phyloP scores from a whole-genome alignment of 169 alveolate species.

The Pseudocohnilembus persalinus region DNA sequence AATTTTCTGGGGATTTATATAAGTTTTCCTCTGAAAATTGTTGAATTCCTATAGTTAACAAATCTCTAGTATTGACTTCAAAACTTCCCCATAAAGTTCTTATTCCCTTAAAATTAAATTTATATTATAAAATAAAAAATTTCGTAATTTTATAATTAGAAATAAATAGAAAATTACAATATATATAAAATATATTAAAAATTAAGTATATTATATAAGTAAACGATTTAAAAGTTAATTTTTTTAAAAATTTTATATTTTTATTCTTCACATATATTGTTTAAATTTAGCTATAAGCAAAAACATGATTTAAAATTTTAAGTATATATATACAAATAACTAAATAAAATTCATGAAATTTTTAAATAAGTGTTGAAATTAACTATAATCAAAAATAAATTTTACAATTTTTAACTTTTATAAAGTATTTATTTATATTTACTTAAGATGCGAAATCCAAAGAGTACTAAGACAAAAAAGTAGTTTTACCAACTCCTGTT shows the following conservation, averaged over 20 bases:
- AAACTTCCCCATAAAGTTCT: constrained; percentile 97
- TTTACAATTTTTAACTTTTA: no score
- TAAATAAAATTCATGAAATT: no score
- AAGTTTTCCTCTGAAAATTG: constrained; percentile 87
- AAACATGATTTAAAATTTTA: no score
- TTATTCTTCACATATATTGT: no score
- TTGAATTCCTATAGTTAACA: constrained; percentile 88
- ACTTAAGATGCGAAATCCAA: constrained; percentile 87
- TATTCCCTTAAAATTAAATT: constrained; percentile 68
- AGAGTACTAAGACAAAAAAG: constrained; percentile 91
- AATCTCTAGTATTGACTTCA: constrained; percentile 92
- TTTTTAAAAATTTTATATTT: no score
- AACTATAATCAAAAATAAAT: no score
- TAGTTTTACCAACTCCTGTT: constrained; percentile 97
- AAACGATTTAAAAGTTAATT: no score
- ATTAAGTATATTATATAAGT: no score
- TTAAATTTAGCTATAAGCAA: no score
- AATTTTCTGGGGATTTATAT: constrained; percentile 70
- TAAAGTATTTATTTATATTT: background rate
- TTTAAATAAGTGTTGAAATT: no score
- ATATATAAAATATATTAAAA: no score
- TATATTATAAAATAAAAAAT: background rate
- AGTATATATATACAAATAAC: no score
- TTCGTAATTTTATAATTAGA: background rate
- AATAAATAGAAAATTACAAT: background rate